Evolutionary conservation across 768 basidiomycete genomes (phyloP).

Genomic region (Mycena alexandri): DNA sequence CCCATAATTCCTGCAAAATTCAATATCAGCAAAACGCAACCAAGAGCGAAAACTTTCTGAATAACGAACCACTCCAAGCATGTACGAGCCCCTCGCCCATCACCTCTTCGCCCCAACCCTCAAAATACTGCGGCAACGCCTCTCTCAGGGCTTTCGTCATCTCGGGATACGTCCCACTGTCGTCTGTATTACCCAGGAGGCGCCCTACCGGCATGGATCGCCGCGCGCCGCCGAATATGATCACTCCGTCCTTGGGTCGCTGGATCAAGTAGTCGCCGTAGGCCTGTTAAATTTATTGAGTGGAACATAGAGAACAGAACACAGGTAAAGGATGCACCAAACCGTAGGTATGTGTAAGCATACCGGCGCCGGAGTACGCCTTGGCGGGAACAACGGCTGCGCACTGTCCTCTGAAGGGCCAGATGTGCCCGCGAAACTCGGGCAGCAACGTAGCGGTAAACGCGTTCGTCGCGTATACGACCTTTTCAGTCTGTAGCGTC

Average conservation of each 20-base stretch:
- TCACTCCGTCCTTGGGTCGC: constrained; percentile 40
- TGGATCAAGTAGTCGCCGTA: constrained; percentile 43
- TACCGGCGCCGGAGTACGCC: constrained; percentile 37
- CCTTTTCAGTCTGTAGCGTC: constrained; percentile 45
- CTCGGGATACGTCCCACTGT: constrained; percentile 35
- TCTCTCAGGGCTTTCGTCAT: constrained; percentile 42
- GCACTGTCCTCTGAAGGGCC: constrained; percentile 42
- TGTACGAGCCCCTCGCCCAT: constrained; percentile 41
- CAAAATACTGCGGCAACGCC: constrained; percentile 41
- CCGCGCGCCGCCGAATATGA: constrained; percentile 43
- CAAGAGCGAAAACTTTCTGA: too few species aligned
- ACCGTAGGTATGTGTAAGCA: constrained; percentile 38
- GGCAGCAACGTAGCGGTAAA: constrained; percentile 56
- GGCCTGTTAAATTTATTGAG: constrained; percentile 1
- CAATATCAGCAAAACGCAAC: too few species aligned
- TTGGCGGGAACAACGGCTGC: constrained; percentile 40
- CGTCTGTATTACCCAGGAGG: constrained; percentile 40
- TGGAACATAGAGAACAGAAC: not conserved
- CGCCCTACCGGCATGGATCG: constrained; percentile 30
- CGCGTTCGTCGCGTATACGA: constrained; percentile 63
- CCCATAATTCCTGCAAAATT: constrained; percentile 41
- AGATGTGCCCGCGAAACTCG: constrained; percentile 41
- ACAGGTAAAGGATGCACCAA: constrained; percentile 12
- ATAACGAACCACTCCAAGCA: constrained; percentile 32
- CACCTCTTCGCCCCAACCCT: constrained; percentile 42